These are phyloP conservation scores for Mortierella hygrophila DNA, from an alignment of 192 early-diverging fungal species.

Conservation along the genomic window DNA sequence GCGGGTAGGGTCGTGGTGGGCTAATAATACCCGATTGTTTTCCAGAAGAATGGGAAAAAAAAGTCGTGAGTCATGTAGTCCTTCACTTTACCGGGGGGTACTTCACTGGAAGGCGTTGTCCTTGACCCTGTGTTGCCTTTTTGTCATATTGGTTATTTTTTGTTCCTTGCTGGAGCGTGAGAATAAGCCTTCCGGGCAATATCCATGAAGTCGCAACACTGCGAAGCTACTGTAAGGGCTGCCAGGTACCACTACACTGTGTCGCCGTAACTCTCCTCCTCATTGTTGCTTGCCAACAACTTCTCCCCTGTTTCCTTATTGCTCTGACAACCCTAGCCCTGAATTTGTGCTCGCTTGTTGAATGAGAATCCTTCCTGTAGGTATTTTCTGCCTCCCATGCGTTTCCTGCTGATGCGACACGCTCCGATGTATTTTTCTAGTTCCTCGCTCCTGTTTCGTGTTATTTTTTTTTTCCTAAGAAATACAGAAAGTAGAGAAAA, in stretches of 20 bases:
- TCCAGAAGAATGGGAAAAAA: not conserved
- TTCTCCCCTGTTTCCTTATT: too few species aligned
- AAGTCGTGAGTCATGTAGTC: not conserved
- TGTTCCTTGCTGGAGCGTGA: too few species aligned
- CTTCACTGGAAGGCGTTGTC: too few species aligned
- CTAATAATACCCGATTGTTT: not conserved
- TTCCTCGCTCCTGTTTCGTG: not conserved
- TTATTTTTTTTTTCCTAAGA: not conserved
- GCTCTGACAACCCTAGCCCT: too few species aligned
- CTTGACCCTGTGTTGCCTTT: too few species aligned
- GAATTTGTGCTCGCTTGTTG: not conserved
- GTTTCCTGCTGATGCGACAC: not conserved
- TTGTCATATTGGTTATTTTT: too few species aligned
- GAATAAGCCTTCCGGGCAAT: too few species aligned
- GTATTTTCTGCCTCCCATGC: not conserved
- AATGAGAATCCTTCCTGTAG: not conserved
- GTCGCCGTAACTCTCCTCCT: too few species aligned
- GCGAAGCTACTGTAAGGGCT: too few species aligned
- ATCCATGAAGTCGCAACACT: too few species aligned
- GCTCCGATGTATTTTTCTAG: not conserved
- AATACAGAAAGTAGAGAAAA: not conserved
- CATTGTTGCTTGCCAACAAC: too few species aligned
- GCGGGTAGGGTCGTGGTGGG: slow-evolving; percentile 23
- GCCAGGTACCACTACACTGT: too few species aligned
- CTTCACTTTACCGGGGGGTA: not conserved